phyloP scores from a whole-genome alignment of 2,329 filamentous ascomycete species.

The Monosporascus ibericus region DNA sequence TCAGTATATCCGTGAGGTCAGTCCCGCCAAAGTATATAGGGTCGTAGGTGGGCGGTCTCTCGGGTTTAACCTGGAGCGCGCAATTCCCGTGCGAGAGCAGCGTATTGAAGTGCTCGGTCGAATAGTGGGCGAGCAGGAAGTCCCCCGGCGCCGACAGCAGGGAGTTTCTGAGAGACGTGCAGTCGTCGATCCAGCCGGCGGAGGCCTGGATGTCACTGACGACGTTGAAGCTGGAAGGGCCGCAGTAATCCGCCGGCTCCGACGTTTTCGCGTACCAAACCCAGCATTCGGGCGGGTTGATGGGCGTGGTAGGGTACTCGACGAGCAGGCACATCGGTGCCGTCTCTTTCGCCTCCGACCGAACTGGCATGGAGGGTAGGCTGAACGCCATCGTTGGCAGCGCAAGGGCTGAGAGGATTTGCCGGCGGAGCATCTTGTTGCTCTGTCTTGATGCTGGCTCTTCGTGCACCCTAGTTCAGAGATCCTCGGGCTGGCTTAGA shows the following conservation, averaged over 20 bases:
- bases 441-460: background rate
- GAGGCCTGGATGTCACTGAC: constrained; percentile 1
- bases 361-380: constrained; percentile 6
- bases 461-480: background rate
- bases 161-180: constrained; percentile 2
- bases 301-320: constrained; percentile 8
- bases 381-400: constrained; percentile 2
- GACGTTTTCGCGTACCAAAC: constrained; percentile 10
- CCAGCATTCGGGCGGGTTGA: constrained; percentile 14
- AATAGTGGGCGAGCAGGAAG: constrained; percentile 13
- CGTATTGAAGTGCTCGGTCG: constrained; percentile 10
- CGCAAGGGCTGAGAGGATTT: constrained; percentile 9
- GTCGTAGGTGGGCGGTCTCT: constrained; percentile 10
- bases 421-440: constrained; percentile 9
- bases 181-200: constrained; percentile 6
- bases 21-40: constrained; percentile 14
- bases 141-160: constrained; percentile 6
- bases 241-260: constrained; percentile 14
- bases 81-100: constrained; percentile 6
- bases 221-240: constrained; percentile 6
- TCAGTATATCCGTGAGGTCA: constrained; percentile 11
- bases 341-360: background rate
- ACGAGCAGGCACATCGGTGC: constrained; percentile 8
- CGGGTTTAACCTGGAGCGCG: constrained; percentile 12
- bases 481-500: background rate